Evolutionary conservation across 73 alveolate genomes (phyloP), one percentile per base, ranked within the genome.

Genomic region (Tetrahymena borealis): DNA sequence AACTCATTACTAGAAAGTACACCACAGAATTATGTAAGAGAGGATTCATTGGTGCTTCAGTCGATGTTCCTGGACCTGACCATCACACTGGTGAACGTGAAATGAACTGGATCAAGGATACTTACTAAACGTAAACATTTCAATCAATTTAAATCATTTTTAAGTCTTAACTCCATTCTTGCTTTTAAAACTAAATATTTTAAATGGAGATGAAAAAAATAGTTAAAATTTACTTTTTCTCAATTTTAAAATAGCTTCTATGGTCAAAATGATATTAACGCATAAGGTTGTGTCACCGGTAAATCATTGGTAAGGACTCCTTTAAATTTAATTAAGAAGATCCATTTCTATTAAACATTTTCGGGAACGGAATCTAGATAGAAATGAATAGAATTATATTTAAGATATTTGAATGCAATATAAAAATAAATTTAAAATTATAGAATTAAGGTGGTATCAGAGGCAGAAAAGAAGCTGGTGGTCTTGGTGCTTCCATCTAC

Each of bases 11-110:
- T 40, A 94, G 98, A 94, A 94, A 97, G 91, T 96, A 96, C 94
- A 95, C 98, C 85, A 91, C 94, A 78, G 98, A 96, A 93, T 96
- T 96, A 39, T 96, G 96, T 90, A 95, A 96, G 96, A 96, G 96
- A 94, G 97, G 97, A 20, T 96, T 92, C 96, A 91, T 96, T 33
- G 97, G 97, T 18, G 96, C 98, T 24, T 94, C 96, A 33, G 78
- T 95, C 40, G 98, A 96, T 79, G 96, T 96, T 78, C 98, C 97
- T 32, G 99, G 98, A 91, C 98, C 99, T 40, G 99, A 97, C 85
- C 93, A 95, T 94, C 98, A 98, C 78, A 96, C 99, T 41, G 97
- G 98, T 43, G 98, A 96, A 94, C 94, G 94, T 39, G 98, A 94
- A 33, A 97, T 97, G 99, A 93, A 97, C 91, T 97, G 98, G 98